Conservation (phyloP, 192 early-diverging fungal species). For the Mortierella hygrophila region DNA sequence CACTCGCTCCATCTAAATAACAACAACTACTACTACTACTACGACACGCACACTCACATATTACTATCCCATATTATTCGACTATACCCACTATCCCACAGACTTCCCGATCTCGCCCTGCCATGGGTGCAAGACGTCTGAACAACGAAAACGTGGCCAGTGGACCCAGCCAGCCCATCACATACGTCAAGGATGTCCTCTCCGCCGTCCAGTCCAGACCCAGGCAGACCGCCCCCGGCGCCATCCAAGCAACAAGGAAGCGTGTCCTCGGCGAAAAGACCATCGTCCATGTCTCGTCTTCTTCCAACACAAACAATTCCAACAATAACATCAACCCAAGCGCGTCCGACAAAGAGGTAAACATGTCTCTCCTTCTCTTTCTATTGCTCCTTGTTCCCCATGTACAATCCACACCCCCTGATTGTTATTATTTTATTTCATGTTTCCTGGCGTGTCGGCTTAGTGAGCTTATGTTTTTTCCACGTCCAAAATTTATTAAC, state of each 20-base stretch:
- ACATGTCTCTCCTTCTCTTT: background rate
- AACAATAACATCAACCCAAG: conserved; percentile 2
- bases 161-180: conserved; percentile 20
- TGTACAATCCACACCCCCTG: background rate
- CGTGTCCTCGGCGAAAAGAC: conserved; percentile 34
- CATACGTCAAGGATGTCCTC: conserved; percentile 31
- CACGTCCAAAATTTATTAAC: conserved; percentile 7
- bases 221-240: background rate
- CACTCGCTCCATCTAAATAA: background rate
- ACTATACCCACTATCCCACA: background rate
- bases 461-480: background rate
- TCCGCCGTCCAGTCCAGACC: conserved; percentile 14
- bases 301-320: background rate
- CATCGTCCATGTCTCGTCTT: background rate
- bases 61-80: background rate
- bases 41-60: background rate
- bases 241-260: conserved; percentile 22
- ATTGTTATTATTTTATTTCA: background rate
- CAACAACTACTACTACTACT: background rate
- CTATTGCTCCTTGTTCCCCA: background rate
- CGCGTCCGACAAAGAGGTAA: conserved; percentile 27
- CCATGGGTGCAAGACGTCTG: conserved; percentile 11
- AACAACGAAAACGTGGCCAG: conserved; percentile 16
- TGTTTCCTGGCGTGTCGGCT: background rate
- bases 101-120: conserved; percentile 22